A percentile compares a stretch with the other conserved stretches of the same genome.
Evolutionary conservation across 2,329 filamentous ascomycete species (phyloP).

Genomic region (Xylaria sp.): DNA sequence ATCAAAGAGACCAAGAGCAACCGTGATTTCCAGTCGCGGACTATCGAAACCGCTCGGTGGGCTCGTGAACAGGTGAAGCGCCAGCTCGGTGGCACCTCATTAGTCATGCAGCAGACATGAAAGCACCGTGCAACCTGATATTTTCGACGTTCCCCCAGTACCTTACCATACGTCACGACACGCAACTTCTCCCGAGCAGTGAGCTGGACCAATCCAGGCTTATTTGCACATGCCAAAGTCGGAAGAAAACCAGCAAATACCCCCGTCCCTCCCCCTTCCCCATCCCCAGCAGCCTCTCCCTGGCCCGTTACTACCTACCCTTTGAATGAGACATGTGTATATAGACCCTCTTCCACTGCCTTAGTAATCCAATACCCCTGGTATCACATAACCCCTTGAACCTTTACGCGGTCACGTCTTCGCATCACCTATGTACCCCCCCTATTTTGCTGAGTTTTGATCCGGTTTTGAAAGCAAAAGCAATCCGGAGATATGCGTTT

Average conservation of each 20-base stretch:
- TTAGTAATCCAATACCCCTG: conserved; percentile 49
- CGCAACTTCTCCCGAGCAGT: conserved; percentile 45
- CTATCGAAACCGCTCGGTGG: conserved; percentile 95
- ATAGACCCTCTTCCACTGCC: conserved; percentile 46
- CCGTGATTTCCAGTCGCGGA: conserved; percentile 84
- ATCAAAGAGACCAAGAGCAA: conserved; percentile 93
- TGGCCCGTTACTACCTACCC: conserved; percentile 25
- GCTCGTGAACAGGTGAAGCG: conserved; percentile 97
- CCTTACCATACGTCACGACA: conserved; percentile 41
- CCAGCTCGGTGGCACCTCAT: conserved; percentile 70
- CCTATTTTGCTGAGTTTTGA: conserved; percentile 49
- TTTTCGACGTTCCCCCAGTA: conserved; percentile 35
- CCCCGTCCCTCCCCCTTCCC: conserved; percentile 24
- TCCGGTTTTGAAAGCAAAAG: conserved; percentile 49
- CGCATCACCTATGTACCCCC: conserved; percentile 40
- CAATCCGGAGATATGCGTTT: conserved; percentile 49
- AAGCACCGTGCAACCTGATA: conserved; percentile 28
- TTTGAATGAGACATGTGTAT: conserved; percentile 47
- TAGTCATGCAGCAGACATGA: conserved; percentile 64
- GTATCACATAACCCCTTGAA: conserved; percentile 43
- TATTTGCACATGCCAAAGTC: conserved; percentile 43
- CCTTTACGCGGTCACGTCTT: conserved; percentile 38
- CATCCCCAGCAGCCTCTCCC: conserved; percentile 30
- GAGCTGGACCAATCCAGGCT: conserved; percentile 41
- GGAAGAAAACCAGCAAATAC: conserved; percentile 47